Evolutionary conservation across 2,329 filamentous ascomycete genomes (phyloP).

Genomic region (Stachybotrys chlorohalonatus): DNA sequence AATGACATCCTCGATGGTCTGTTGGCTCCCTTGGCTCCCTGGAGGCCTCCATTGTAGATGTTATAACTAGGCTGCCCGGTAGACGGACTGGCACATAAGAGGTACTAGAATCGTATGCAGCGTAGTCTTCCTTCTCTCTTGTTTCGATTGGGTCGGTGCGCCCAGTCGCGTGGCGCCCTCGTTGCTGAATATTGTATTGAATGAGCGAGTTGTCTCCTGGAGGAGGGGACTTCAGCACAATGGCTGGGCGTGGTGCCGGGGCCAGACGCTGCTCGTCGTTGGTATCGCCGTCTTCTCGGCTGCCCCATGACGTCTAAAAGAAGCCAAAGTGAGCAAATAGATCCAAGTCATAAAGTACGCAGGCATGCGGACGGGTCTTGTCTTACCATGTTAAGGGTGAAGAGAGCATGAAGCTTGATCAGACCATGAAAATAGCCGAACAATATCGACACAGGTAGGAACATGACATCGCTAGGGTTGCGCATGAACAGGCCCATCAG

Average conservation of each 20-base stretch:
- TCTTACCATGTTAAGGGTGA: conserved; percentile 76
- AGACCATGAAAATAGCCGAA: conserved; percentile 91
- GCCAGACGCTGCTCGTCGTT: conserved; percentile 67
- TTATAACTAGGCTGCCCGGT: background rate
- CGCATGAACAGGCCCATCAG: conserved; percentile 77
- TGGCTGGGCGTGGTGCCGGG: conserved; percentile 30
- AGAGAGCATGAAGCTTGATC: conserved; percentile 82
- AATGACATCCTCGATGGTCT: background rate
- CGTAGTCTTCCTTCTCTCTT: conserved; percentile 22
- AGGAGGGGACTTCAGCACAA: conserved; percentile 33
- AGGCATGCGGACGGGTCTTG: background rate
- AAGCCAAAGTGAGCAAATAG: background rate
- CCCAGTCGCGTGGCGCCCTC: conserved; percentile 18
- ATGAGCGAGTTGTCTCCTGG: conserved; percentile 32
- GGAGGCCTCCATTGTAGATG: background rate
- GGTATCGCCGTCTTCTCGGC: conserved; percentile 80
- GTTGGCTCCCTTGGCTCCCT: background rate
- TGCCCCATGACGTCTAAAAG: conserved; percentile 84
- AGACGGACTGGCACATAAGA: conserved; percentile 22
- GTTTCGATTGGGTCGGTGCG: conserved; percentile 10
- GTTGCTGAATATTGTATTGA: conserved; percentile 31
- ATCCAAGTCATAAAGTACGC: background rate
- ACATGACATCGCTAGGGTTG: conserved; percentile 71
- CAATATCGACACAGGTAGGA: conserved; percentile 73
- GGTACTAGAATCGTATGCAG: conserved; percentile 26